Evolutionary conservation across 2,329 filamentous ascomycete genomes (phyloP), one percentile per base, ranked within the genome.

Genomic region (Colletotrichum ledebouriae): DNA sequence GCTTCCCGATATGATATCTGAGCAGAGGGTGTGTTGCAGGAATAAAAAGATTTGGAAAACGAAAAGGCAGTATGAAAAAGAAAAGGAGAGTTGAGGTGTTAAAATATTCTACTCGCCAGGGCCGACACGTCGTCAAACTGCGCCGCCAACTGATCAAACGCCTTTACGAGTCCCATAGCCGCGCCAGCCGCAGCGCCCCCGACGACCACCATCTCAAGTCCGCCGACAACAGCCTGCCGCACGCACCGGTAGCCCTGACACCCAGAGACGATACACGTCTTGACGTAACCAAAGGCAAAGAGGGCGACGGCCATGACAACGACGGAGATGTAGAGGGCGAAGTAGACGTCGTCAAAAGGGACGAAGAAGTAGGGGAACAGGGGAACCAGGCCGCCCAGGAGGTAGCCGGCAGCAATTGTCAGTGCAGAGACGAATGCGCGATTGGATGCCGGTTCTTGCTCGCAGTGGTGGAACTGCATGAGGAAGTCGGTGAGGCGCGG

Each of bases 311-410:
- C 83, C 73, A 90, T 92, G 60, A 91, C 83, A 4, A 76, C 83
- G 29, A 90, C 83, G 25, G 87, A 90, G 67, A 87, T 85, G 41
- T 85, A 82, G 58, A 94, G 79, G 0, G 84, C 85, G n/a, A 81
- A 73, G 25, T 76, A 75, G 7, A 86, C 80, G 22, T 76, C 75
- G 13, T 72, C 67, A 22, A 64, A 50, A 42, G 64, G 60, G 75
- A 86, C 81, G 71, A 90, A 82, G 71, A 93, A 89, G 78, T 93
- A 93, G 0, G 91, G 91, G 47, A 91, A 78, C 73, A 93, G 84
- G 13, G 91, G 90, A n/a, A 93, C 85, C 61, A 92, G 81, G 0
- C 91, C 91, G 20, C 91, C 91, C 22, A 92, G 77, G 59, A 93
- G 89, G 76, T 93, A 93, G 41, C 89, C 89, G 15, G 89, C 73